These are phyloP conservation scores for Tuber aestivum DNA, from an alignment of 495 filamentous ascomycete species.

Conservation along the genomic window DNA sequence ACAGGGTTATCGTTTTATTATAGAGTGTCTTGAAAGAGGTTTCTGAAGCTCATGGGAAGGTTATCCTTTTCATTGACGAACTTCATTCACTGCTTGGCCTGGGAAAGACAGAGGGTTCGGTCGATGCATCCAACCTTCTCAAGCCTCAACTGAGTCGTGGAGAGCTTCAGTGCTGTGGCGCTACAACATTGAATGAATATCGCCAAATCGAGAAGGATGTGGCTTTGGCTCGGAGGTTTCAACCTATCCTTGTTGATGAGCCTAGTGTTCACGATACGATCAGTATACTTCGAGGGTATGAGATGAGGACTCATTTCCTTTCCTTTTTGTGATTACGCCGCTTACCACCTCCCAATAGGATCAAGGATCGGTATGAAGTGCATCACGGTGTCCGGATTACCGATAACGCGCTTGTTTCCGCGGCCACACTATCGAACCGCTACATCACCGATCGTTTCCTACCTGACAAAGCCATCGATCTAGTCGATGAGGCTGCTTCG, in stretches of 20 bases:
- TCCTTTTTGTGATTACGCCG: constrained; percentile 74
- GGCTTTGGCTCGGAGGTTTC: constrained; percentile 84
- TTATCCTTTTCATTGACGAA: constrained; percentile 95
- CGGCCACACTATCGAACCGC: constrained; percentile 84
- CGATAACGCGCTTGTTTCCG: constrained; percentile 84
- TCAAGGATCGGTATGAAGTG: constrained; percentile 95
- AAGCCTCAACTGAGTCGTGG: constrained; percentile 91
- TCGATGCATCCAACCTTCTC: constrained; percentile 90
- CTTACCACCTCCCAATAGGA: constrained; percentile 85
- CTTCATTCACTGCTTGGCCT: constrained; percentile 86
- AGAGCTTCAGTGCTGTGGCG: constrained; percentile 90
- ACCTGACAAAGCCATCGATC: constrained; percentile 93
- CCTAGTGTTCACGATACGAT: constrained; percentile 88
- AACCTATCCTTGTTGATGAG: constrained; percentile 84
- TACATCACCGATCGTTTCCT: constrained; percentile 96
- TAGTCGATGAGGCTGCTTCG: constrained; percentile 93
- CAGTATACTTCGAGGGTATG: constrained; percentile 75
- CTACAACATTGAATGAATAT: constrained; percentile 89
- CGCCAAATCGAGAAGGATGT: constrained; percentile 92
- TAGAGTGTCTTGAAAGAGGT: constrained; percentile 74
- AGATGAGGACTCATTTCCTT: constrained; percentile 61
- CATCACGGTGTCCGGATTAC: constrained; percentile 94
- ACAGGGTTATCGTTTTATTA: not conserved
- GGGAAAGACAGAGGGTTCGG: constrained; percentile 90
- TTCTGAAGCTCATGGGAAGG: constrained; percentile 74